These are phyloP conservation scores for Gossypium gossypioides DNA, from an alignment of 441 rosid species.

Conservation along the genomic window DNA sequence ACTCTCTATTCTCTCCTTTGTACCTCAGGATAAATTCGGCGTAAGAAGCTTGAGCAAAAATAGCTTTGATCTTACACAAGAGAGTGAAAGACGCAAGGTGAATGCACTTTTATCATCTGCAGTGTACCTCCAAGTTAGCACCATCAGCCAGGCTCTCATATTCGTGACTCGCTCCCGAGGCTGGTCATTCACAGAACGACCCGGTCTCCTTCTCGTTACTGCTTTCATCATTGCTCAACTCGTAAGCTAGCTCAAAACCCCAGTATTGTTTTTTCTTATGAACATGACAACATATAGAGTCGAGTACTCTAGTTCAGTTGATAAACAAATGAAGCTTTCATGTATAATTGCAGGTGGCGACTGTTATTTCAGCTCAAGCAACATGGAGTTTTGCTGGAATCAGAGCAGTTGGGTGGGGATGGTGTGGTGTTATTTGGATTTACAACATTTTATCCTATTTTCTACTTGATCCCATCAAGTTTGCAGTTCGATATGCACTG, in stretches of 20 bases:
- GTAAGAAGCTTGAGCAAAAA: conserved; percentile 31
- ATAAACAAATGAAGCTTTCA: too few species aligned
- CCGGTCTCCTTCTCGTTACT: conserved; percentile 39
- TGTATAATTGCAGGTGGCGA: conserved; percentile 21
- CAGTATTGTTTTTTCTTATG: neutral
- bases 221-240: conserved; percentile 49
- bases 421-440: conserved; percentile 28
- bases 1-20: neutral
- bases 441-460: conserved; percentile 21
- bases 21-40: conserved; percentile 41
- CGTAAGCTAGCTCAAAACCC: conserved; percentile 17
- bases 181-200: conserved; percentile 44
- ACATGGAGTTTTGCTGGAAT: conserved; percentile 23
- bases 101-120: conserved; percentile 30
- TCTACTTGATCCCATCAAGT: conserved; percentile 30
- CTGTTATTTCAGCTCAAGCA: conserved; percentile 17
- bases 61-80: conserved; percentile 12
- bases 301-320: too few species aligned
- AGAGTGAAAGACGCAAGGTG: conserved; percentile 4
- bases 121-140: conserved; percentile 46
- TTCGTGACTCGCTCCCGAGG: conserved; percentile 45
- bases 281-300: too few species aligned
- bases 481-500: conserved; percentile 29
- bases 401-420: conserved; percentile 24
- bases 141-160: conserved; percentile 51